Percentiles rank a stretch among this genome's conserved stretches.
Conservation (phyloP, 208 protist genomes). For the Wallacemonas sp. region DNA sequence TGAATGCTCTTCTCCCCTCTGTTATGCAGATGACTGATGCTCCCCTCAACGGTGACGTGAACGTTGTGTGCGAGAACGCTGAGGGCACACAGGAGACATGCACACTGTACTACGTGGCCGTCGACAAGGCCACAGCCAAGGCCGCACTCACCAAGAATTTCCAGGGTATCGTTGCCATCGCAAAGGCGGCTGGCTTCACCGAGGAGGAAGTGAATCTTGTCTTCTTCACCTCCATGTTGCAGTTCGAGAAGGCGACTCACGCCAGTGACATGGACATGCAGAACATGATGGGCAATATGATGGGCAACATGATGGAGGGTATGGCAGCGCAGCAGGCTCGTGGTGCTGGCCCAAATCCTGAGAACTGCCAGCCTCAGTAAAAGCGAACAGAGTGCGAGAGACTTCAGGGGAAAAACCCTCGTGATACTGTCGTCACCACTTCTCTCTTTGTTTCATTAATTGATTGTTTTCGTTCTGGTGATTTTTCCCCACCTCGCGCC, state of each 20-base stretch:
- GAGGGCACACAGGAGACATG: slow-evolving; percentile 23
- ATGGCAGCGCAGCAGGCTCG: slow-evolving; percentile 5
- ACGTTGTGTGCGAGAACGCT: slow-evolving; percentile 23
- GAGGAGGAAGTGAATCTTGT: slow-evolving; percentile 31
- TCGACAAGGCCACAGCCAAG: slow-evolving; percentile 10
- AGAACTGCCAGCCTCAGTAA: slow-evolving; percentile 42
- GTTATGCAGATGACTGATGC: slow-evolving; percentile 37
- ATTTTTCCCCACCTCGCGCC: no score
- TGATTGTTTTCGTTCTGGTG: no score
- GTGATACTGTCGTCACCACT: no score
- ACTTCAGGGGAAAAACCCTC: no score
- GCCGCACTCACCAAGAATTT: slow-evolving; percentile 39
- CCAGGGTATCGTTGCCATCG: slow-evolving; percentile 44
- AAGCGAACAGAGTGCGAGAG: not conserved
- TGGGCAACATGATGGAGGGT: slow-evolving; percentile 28
- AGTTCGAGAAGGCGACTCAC: slow-evolving; percentile 20
- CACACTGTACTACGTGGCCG: slow-evolving; percentile 12
- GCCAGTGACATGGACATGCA: slow-evolving; percentile 18
- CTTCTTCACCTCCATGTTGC: slow-evolving; percentile 27
- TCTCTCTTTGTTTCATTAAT: no score
- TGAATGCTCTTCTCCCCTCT: slow-evolving; percentile 25
- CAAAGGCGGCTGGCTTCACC: slow-evolving; percentile 39
- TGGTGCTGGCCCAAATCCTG: slow-evolving; percentile 6
- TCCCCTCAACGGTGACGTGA: slow-evolving; percentile 20
- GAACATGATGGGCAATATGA: slow-evolving; percentile 38